phyloP scores from a whole-genome alignment of 371 early-diverging fungal species.

The Sporodiniella umbellata region DNA sequence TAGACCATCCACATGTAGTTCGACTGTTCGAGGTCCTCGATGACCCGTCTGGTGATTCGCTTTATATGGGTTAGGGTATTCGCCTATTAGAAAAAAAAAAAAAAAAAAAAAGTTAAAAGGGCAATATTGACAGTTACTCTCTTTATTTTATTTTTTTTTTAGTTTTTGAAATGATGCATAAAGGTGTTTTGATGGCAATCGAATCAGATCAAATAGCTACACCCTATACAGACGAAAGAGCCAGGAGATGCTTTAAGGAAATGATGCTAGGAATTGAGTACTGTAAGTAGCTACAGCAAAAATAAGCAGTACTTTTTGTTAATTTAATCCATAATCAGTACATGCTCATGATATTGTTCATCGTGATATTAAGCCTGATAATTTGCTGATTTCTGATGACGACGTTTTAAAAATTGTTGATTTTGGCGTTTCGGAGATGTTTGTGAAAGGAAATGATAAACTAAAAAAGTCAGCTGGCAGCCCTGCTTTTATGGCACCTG shows the following conservation, averaged over 20 bases:
- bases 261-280: constrained; percentile 95
- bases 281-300: constrained; percentile 65
- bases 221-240: constrained; percentile 55
- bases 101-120: background rate
- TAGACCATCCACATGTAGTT: constrained; percentile 87
- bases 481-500: constrained; percentile 59
- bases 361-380: constrained; percentile 97
- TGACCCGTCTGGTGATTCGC: constrained; percentile 75
- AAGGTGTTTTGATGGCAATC: constrained; percentile 73
- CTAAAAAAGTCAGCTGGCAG: constrained; percentile 78
- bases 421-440: constrained; percentile 92
- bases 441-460: constrained; percentile 66
- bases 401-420: constrained; percentile 95
- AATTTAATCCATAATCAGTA: too few relatives aligned
- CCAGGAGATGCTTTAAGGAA: constrained; percentile 73
- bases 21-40: constrained; percentile 91
- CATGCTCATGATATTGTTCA: constrained; percentile 34
- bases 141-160: too few relatives aligned
- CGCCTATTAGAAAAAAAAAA: background rate
- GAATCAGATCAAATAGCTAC: constrained; percentile 45
- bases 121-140: too few relatives aligned
- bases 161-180: constrained; percentile 87
- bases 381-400: constrained; percentile 84
- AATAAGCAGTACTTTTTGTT: too few relatives aligned
- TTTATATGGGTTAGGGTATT: constrained; percentile 67